These are phyloP conservation scores for Microsporum audouinii DNA, from an alignment of 2,329 filamentous ascomycete genomes.

Conservation along the genomic window DNA sequence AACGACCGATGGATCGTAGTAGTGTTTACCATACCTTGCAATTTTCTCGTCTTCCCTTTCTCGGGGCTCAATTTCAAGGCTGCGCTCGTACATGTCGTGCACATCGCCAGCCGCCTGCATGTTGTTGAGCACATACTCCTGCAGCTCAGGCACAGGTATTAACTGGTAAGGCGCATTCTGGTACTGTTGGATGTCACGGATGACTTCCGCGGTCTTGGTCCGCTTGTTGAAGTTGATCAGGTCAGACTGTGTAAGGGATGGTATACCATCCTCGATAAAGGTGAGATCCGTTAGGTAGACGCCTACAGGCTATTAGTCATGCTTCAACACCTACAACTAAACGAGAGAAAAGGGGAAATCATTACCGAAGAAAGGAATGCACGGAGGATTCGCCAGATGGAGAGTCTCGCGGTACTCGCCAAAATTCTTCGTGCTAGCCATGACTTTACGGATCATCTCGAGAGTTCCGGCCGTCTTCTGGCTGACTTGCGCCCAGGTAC, in stretches of 20 bases:
- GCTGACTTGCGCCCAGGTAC: conserved; percentile 91
- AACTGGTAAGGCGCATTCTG: conserved; percentile 95
- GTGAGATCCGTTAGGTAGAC: conserved; percentile 95
- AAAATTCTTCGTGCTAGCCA: conserved; percentile 98
- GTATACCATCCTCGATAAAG: conserved; percentile 97
- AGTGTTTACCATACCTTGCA: conserved; percentile 56
- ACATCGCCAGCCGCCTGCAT: conserved; percentile 93
- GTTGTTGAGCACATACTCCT: conserved; percentile 93
- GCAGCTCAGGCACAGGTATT: conserved; percentile 77
- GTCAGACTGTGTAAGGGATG: conserved; percentile 89
- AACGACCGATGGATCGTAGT: conserved; percentile 14
- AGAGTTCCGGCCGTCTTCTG: conserved; percentile 67
- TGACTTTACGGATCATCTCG: conserved; percentile 84
- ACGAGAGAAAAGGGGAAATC: background rate
- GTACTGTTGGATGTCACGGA: conserved; percentile 96
- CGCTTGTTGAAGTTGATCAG: conserved; percentile 98
- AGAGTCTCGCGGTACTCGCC: conserved; percentile 88
- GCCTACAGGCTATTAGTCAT: conserved; percentile 40
- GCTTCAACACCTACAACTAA: conserved; percentile 12
- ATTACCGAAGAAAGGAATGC: conserved; percentile 92
- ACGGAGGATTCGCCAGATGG: conserved; percentile 86
- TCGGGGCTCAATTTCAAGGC: conserved; percentile 80
- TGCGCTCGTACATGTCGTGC: conserved; percentile 99
- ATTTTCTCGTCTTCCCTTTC: conserved; percentile 99
- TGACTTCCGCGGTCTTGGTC: conserved; percentile 94